Percentiles rank a stretch among this genome's conserved stretches.
Conservation (phyloP, 306 rosid genomes). For the Ormosia emarginata region DNA sequence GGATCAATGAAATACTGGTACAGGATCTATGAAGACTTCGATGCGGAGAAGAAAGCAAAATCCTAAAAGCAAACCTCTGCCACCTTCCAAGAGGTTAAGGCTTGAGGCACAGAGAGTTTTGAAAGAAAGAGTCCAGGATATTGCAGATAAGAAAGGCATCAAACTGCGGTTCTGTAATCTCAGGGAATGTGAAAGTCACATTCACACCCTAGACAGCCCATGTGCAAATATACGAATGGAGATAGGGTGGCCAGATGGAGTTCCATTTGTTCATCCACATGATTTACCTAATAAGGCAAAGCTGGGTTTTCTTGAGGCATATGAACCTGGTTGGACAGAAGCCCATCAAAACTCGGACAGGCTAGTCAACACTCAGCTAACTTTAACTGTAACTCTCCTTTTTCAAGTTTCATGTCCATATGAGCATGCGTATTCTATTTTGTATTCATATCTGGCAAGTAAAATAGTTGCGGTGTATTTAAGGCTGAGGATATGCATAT, state of each 20-base stretch:
- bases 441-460: background rate
- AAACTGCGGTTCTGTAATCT: slow-evolving; percentile 94
- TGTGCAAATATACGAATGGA: slow-evolving; percentile 88
- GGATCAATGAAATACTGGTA: slow-evolving; percentile 99
- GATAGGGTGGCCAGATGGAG: slow-evolving; percentile 96
- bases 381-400: slow-evolving; percentile 54
- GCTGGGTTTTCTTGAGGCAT: slow-evolving; percentile 94
- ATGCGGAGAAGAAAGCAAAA: slow-evolving; percentile 78
- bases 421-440: background rate
- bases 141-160: slow-evolving; percentile 96
- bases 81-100: slow-evolving; percentile 96
- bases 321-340: slow-evolving; percentile 99
- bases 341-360: slow-evolving; percentile 85
- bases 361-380: slow-evolving; percentile 72
- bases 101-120: slow-evolving; percentile 97
- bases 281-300: slow-evolving; percentile 97
- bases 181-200: slow-evolving; percentile 94
- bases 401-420: slow-evolving; percentile 40
- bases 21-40: slow-evolving; percentile 85
- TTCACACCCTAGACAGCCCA: slow-evolving; percentile 76
- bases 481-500: background rate
- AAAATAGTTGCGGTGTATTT: slow-evolving; percentile 7
- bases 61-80: slow-evolving; percentile 80
- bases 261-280: slow-evolving; percentile 98
- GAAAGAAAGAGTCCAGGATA: slow-evolving; percentile 95